These are phyloP conservation scores for Fusarium musae DNA, from an alignment of 2,329 filamentous ascomycete genomes.

Conservation along the genomic window DNA sequence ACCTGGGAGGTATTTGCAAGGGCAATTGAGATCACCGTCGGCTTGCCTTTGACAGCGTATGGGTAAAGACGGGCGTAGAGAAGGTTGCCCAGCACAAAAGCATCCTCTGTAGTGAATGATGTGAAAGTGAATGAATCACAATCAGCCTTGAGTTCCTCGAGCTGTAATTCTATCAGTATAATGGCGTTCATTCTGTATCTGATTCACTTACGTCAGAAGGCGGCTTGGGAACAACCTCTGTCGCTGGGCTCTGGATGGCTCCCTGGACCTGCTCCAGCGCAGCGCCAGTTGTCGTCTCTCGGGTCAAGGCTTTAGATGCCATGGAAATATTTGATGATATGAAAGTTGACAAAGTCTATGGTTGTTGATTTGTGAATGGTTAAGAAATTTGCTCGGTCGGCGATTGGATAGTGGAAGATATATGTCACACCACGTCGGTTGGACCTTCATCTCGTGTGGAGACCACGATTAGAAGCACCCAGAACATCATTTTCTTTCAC, in stretches of 20 bases:
- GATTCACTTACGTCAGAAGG: slow-evolving; percentile 33
- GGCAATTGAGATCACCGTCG: slow-evolving; percentile 72
- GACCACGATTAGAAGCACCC: slow-evolving; percentile 6
- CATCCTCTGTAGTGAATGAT: slow-evolving; percentile 71
- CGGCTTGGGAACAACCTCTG: slow-evolving; percentile 30
- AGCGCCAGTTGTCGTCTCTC: slow-evolving; percentile 17
- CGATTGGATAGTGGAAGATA: neutral
- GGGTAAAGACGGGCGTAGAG: slow-evolving; percentile 71
- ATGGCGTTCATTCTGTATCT: neutral
- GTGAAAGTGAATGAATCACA: slow-evolving; percentile 58
- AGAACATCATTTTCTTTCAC: neutral
- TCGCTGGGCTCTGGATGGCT: slow-evolving; percentile 24
- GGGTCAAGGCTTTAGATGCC: slow-evolving; percentile 29
- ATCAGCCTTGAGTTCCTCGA: slow-evolving; percentile 46
- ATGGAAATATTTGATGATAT: neutral
- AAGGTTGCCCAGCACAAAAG: slow-evolving; percentile 72
- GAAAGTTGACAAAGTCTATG: neutral
- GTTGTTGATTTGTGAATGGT: neutral
- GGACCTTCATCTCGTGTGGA: slow-evolving; percentile 28
- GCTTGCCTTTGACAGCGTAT: slow-evolving; percentile 51
- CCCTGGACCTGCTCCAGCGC: slow-evolving; percentile 38
- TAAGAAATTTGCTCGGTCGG: neutral
- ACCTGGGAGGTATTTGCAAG: slow-evolving; percentile 68
- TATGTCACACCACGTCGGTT: slow-evolving; percentile 16
- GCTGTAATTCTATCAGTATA: slow-evolving; percentile 31